Evolutionary conservation across 2,329 filamentous ascomycete genomes (phyloP).

Genomic region (Hymenoscyphus albidus): DNA sequence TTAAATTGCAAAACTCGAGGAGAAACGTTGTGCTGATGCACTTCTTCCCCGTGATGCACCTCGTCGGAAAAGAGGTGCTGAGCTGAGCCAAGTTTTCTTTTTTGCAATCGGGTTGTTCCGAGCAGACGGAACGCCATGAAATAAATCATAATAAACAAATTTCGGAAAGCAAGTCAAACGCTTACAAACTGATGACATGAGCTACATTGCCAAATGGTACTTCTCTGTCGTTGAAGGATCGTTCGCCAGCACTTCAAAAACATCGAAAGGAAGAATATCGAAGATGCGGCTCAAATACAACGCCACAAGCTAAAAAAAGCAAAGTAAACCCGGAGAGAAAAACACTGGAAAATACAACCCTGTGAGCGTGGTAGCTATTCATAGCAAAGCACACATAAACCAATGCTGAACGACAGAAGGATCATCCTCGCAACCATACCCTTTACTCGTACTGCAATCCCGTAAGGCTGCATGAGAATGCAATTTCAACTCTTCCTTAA

Average conservation of each 20-base stretch:
- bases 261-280: background rate
- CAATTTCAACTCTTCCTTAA: background rate
- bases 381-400: background rate
- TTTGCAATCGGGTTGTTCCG: background rate
- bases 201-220: background rate
- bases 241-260: background rate
- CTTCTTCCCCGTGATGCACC: background rate
- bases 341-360: background rate
- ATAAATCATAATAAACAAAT: background rate
- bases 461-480: conserved; percentile 8
- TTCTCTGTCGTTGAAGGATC: background rate
- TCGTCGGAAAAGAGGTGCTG: background rate
- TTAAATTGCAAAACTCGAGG: background rate
- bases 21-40: background rate
- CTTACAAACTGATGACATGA: background rate
- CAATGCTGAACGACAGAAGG: background rate
- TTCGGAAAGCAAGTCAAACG: background rate
- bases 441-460: background rate
- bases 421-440: background rate
- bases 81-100: background rate
- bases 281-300: background rate
- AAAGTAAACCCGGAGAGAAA: background rate
- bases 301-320: background rate
- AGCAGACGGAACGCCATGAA: background rate
- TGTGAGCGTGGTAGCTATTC: conserved; percentile 3